Conservation (phyloP, 306 rosid genomes). For the Prunus armeniaca region DNA sequence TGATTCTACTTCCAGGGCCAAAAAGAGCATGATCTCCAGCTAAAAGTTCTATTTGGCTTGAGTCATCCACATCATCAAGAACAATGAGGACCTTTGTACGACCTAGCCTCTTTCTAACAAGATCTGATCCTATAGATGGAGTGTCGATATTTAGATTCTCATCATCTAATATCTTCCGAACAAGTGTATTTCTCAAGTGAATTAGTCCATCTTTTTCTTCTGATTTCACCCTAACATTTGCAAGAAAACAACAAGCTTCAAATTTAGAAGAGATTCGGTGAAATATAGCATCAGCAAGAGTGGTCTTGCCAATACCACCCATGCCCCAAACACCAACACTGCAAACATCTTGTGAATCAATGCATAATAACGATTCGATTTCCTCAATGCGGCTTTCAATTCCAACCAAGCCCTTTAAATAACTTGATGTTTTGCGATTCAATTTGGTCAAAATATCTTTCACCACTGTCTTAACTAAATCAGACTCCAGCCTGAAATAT, state of each 20-base stretch:
- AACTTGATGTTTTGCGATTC: neutral
- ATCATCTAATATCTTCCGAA: neutral
- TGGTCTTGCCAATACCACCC: too few species aligned
- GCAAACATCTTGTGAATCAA: too few species aligned
- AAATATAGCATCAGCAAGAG: too few species aligned
- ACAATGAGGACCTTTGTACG: neutral
- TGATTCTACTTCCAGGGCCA: neutral
- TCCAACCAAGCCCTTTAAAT: too few species aligned
- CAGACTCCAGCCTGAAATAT: neutral
- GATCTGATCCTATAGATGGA: neutral
- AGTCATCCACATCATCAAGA: slow-evolving; percentile 16
- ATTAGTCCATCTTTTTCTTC: neutral
- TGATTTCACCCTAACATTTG: neutral
- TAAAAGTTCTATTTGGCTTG: neutral
- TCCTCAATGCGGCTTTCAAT: too few species aligned
- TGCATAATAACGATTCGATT: too few species aligned
- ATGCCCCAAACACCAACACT: too few species aligned
- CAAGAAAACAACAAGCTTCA: neutral
- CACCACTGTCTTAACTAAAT: neutral
- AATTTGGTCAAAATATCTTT: neutral
- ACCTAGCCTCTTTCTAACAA: neutral
- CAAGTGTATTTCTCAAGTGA: slow-evolving; percentile 2
- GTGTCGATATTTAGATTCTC: neutral
- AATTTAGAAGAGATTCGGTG: too few species aligned
- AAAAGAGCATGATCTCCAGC: neutral